These are phyloP conservation scores for Dacryopinax primogenitus DNA, from an alignment of 768 basidiomycete species.

Conservation along the genomic window DNA sequence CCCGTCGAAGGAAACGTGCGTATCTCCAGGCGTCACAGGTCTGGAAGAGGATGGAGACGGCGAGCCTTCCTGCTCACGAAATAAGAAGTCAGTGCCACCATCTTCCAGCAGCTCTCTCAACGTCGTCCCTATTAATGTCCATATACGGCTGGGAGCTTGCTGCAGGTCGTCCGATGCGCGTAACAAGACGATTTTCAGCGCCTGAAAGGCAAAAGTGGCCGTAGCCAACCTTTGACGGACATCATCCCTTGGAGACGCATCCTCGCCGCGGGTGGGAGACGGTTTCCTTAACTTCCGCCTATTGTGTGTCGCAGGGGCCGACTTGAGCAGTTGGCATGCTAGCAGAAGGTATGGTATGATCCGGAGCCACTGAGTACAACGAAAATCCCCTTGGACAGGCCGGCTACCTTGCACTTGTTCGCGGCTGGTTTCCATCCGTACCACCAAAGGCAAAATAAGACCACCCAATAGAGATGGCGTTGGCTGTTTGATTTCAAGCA, in stretches of 20 bases:
- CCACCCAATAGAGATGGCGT: conserved; percentile 51
- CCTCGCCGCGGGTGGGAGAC: neutral
- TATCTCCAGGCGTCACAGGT: neutral
- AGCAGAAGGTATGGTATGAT: conserved; percentile 47
- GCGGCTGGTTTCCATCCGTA: conserved; percentile 41
- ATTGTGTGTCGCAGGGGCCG: neutral
- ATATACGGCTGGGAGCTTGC: conserved; percentile 41
- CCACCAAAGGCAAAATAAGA: conserved; percentile 48
- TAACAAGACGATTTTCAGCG: conserved; percentile 53
- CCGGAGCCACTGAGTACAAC: conserved; percentile 46
- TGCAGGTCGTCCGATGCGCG: conserved; percentile 52
- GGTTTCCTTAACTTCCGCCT: neutral
- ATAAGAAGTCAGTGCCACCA: conserved; percentile 45
- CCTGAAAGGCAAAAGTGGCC: conserved; percentile 44
- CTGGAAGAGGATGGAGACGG: conserved; percentile 6
- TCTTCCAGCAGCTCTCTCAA: conserved; percentile 40
- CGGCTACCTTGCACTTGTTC: conserved; percentile 33
- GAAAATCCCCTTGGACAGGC: conserved; percentile 35
- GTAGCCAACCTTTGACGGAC: conserved; percentile 16
- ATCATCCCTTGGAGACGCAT: neutral
- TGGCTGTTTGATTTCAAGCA: conserved; percentile 43
- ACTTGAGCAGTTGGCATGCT: conserved; percentile 37
- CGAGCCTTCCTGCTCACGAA: neutral
- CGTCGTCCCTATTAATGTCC: conserved; percentile 47
- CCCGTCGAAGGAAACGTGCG: neutral